Conservation (phyloP, 805 yeast species). For the Ogataea chonburiensis region DNA sequence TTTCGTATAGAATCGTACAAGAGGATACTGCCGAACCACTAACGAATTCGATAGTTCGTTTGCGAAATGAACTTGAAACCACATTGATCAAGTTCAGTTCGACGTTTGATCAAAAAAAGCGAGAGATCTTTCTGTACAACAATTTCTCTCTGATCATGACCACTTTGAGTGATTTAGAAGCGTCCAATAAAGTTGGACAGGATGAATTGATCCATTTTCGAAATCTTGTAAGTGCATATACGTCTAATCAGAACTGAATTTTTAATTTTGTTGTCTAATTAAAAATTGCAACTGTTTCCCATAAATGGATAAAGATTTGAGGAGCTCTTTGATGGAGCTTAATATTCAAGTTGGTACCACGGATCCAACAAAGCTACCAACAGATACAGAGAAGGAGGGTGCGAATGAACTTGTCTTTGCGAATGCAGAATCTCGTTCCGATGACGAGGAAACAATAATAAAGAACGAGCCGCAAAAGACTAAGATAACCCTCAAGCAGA, state of each 20-base stretch:
- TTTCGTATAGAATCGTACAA: constrained; percentile 38
- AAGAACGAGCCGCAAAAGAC: constrained; percentile 24
- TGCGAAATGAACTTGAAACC: constrained; percentile 79
- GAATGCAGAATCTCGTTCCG: constrained; percentile 7
- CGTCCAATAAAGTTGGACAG: constrained; percentile 24
- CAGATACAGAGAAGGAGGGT: too few species aligned
- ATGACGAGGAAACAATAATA: constrained; percentile 15
- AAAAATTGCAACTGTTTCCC: too few species aligned
- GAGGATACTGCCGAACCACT: constrained; percentile 63
- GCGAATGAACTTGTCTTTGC: too few species aligned
- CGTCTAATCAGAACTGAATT: constrained; percentile 3
- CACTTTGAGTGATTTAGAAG: constrained; percentile 44
- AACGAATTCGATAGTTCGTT: constrained; percentile 60
- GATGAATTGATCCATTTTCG: constrained; percentile 22
- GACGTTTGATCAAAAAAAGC: constrained; percentile 43
- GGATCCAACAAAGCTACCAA: too few species aligned
- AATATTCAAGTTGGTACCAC: constrained; percentile 21
- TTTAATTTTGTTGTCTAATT: too few species aligned
- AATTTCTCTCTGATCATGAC: constrained; percentile 66
- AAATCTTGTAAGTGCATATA: constrained; percentile 24
- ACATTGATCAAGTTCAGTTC: constrained; percentile 68
- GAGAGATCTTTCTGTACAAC: constrained; percentile 72
- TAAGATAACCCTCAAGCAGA: constrained; percentile 32
- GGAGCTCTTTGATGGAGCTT: constrained; percentile 19
- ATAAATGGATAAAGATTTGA: constrained; percentile 11